Evolutionary conservation across 805 yeast genomes (phyloP).

Genomic region (Yamadazyma tumulicola): DNA sequence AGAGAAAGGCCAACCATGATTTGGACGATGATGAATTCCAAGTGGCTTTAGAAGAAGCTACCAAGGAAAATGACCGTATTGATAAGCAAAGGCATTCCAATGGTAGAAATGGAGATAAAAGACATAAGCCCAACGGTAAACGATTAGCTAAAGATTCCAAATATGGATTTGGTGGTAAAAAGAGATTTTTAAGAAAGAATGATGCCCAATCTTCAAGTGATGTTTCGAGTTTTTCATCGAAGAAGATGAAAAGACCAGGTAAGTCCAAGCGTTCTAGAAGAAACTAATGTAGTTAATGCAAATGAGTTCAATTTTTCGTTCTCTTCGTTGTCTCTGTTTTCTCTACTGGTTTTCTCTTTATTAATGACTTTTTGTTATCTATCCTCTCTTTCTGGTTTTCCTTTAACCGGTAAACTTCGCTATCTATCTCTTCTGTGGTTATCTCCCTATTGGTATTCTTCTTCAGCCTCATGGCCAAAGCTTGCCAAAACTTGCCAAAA

Average conservation of each 20-base stretch:
- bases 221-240: slow-evolving; percentile 52
- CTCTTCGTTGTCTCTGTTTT: neutral
- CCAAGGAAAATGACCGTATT: slow-evolving; percentile 47
- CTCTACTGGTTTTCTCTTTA: too few relatives aligned
- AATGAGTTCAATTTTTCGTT: neutral
- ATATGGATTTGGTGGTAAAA: slow-evolving; percentile 77
- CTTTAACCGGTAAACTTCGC: too few relatives aligned
- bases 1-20: slow-evolving; percentile 78
- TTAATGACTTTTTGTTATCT: too few relatives aligned
- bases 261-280: slow-evolving; percentile 39
- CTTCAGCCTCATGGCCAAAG: too few relatives aligned
- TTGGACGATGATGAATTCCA: slow-evolving; percentile 74
- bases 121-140: slow-evolving; percentile 58
- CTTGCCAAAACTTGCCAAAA: too few relatives aligned
- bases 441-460: too few relatives aligned
- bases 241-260: slow-evolving; percentile 51
- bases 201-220: slow-evolving; percentile 71
- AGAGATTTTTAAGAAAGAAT: slow-evolving; percentile 68
- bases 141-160: slow-evolving; percentile 69
- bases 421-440: too few relatives aligned
- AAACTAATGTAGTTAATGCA: slow-evolving; percentile 5
- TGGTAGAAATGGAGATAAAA: slow-evolving; percentile 39
- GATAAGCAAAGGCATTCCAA: slow-evolving; percentile 18
- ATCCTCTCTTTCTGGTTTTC: too few relatives aligned
- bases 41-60: slow-evolving; percentile 88